Base-by-base conservation (phyloP, 2,329 filamentous ascomycete species). In the Xylaria sp. region DNA sequence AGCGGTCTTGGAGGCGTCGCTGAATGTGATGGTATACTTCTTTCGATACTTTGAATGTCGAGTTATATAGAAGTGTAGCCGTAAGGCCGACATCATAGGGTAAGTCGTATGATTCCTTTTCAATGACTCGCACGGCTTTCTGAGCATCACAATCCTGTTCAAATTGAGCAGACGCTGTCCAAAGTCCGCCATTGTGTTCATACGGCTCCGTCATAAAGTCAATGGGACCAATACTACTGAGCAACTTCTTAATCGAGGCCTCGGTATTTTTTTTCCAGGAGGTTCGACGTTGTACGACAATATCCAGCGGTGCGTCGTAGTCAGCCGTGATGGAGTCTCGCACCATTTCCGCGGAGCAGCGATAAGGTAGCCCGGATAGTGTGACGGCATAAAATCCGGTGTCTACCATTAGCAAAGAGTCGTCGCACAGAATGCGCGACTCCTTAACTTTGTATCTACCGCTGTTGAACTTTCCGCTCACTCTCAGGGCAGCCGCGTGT, bases 11-110 rank as follows among this genome's bases (percentile, higher is more conserved):
- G 31, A 67, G 54, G 38, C 49, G 60, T 29, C 25, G n/a, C 51
- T 61, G 29, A 39, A 67, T 5, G 36, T 67, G 61, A 39, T 56
- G 25, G 22, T 61, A 61, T 36, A 67, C 50, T 57, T 64, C 55
- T 17, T 56, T 57, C n/a, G 65, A 67, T 2, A 57, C 20, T 17
- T 61, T 67, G 44, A 67, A 67, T 15, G 61, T 60, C n/a, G 55
- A 58, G 11, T 11, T 61, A 25, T 65, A 67, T 29, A 60, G 4
- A 31, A 63, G 39, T 25, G 15, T 56, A 4, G 55, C 65, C 10
- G 31, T 54, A 31, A 67, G 54, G 44, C 50, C 10, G 31, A 55
- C 22, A n/a, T 54, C 29, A 54, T 54, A 20, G 15, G 31, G 20
- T n/a, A 59, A 44, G 13, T 42, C 7, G 20, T 27, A 9, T 15